Percentiles rank a stretch among this genome's conserved stretches.
Conservation (phyloP, 495 filamentous ascomycete genomes). For the Penicilliopsis zonata region DNA sequence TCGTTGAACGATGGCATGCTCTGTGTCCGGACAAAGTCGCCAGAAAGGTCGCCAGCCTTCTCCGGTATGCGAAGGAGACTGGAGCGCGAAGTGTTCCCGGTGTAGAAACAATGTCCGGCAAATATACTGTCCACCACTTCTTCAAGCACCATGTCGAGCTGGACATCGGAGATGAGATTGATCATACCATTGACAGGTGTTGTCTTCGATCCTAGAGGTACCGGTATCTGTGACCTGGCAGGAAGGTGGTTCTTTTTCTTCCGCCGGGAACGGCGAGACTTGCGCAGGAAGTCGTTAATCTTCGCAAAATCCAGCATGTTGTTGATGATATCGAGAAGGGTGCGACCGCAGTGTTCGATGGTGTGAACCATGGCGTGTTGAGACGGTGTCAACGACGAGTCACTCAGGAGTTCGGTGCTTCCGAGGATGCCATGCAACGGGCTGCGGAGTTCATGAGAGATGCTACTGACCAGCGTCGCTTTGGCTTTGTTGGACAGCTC, state of each 20-base stretch:
- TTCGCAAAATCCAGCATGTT: constrained; percentile 46
- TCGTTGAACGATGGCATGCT: constrained; percentile 3
- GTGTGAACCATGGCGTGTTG: constrained; percentile 50
- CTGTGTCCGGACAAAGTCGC: constrained; percentile 1
- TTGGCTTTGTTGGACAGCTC: constrained; percentile 42
- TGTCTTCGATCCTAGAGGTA: background rate
- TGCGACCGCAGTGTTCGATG: constrained; percentile 53
- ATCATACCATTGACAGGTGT: no score
- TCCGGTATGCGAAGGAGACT: no score
- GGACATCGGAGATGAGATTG: constrained; percentile 8
- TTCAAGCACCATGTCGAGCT: constrained; percentile 40
- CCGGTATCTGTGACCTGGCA: no score
- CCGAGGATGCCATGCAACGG: constrained; percentile 57
- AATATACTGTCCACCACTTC: constrained; percentile 50
- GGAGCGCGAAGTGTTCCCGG: constrained; percentile 5
- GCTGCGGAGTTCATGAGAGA: constrained; percentile 57
- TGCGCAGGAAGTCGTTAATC: constrained; percentile 12
- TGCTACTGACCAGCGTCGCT: constrained; percentile 53
- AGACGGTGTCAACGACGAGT: constrained; percentile 40
- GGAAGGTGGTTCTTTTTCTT: background rate
- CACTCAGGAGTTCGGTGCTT: constrained; percentile 47
- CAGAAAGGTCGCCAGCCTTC: no score
- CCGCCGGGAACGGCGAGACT: background rate
- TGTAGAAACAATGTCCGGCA: constrained; percentile 31
- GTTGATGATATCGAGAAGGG: constrained; percentile 58